These are phyloP conservation scores for Macrophomina tecta DNA, from an alignment of 2,329 filamentous ascomycete genomes.

Conservation along the genomic window DNA sequence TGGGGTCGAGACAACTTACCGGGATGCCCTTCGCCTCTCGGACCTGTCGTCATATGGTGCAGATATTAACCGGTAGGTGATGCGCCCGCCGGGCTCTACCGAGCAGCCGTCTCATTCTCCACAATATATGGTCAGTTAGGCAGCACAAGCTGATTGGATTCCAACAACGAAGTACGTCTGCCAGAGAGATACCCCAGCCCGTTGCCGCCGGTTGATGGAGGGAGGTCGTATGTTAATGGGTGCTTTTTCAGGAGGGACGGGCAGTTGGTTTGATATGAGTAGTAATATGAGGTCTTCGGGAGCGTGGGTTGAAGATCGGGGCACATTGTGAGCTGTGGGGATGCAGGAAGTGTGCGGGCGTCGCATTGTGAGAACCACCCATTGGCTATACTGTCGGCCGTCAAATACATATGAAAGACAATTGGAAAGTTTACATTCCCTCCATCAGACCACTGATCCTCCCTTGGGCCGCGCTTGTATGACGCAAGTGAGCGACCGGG, in stretches of 20 bases:
- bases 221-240: slow-evolving; percentile 26
- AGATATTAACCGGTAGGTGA: slow-evolving; percentile 26
- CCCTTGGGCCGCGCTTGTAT: too few species aligned
- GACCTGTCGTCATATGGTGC: background rate
- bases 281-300: background rate
- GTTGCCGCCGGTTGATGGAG: slow-evolving; percentile 22
- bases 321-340: background rate
- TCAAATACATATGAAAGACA: too few species aligned
- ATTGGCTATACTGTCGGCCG: too few species aligned
- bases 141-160: slow-evolving; percentile 20
- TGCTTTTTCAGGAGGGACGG: slow-evolving; percentile 29
- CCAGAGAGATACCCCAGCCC: slow-evolving; percentile 22
- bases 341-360: background rate
- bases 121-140: slow-evolving; percentile 10
- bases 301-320: background rate
- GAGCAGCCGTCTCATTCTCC: slow-evolving; percentile 16
- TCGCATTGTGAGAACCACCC: too few species aligned
- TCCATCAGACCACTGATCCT: too few species aligned
- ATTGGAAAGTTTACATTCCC: too few species aligned
- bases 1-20: background rate
- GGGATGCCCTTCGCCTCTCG: background rate
- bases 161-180: slow-evolving; percentile 4
- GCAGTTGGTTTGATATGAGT: slow-evolving; percentile 15
- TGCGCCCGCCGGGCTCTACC: background rate
- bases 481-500: too few species aligned